Conservation (phyloP, 495 filamentous ascomycete species). For the Neurospora sp. region DNA sequence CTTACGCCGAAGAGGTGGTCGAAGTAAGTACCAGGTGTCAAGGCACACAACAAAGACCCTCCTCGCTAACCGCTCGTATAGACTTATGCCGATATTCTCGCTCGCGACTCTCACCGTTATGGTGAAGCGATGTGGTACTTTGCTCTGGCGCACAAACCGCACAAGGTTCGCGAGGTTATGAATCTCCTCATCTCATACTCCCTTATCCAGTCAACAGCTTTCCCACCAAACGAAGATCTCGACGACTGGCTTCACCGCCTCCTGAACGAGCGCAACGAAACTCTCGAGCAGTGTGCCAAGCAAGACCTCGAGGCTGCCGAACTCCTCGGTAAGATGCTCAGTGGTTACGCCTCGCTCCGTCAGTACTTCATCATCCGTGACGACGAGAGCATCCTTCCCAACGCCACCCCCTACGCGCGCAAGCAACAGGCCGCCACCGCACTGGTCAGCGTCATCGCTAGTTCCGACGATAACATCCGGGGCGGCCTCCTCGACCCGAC, state of each 20-base stretch:
- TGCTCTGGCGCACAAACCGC: slow-evolving; percentile 60
- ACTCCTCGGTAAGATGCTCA: slow-evolving; percentile 71
- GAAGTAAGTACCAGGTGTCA: slow-evolving; percentile 48
- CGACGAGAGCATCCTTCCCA: slow-evolving; percentile 23
- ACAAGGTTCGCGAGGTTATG: slow-evolving; percentile 70
- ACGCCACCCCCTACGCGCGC: slow-evolving; percentile 33
- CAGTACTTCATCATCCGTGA: slow-evolving; percentile 84
- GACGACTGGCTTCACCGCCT: slow-evolving; percentile 57
- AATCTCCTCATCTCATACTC: slow-evolving; percentile 81
- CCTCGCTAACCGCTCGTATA: slow-evolving; percentile 28
- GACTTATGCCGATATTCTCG: slow-evolving; percentile 67
- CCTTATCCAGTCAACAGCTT: slow-evolving; percentile 70
- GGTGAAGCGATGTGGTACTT: slow-evolving; percentile 80
- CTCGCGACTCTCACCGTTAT: slow-evolving; percentile 56
- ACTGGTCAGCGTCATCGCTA: slow-evolving; percentile 68
- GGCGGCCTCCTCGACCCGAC: slow-evolving; percentile 76
- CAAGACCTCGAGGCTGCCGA: slow-evolving; percentile 67
- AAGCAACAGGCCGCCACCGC: slow-evolving; percentile 58
- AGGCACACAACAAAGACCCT: slow-evolving; percentile 5
- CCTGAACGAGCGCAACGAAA: slow-evolving; percentile 53
- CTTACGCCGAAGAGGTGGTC: slow-evolving; percentile 60
- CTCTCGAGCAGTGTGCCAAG: slow-evolving; percentile 52
- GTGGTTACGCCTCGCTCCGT: slow-evolving; percentile 79
- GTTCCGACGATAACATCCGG: slow-evolving; percentile 77
- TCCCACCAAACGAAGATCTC: slow-evolving; percentile 55